Conservation (phyloP, 768 basidiomycete species). For the Pulveroboletus sp. region DNA sequence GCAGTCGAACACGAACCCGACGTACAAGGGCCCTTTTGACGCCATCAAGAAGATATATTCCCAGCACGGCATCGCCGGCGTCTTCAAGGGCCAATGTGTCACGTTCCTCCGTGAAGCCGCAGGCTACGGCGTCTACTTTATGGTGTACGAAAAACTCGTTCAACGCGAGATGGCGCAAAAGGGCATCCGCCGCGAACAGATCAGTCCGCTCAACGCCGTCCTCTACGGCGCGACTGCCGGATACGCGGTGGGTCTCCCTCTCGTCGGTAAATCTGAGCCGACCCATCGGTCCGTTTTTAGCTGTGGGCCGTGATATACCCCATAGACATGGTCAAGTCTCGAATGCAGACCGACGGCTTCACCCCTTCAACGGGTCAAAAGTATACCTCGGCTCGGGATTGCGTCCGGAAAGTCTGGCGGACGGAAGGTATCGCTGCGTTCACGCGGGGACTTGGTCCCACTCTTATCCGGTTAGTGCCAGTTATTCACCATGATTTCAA, state of each 20-base stretch:
- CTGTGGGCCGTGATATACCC: slow-evolving; percentile 93
- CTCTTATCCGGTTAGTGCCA: slow-evolving; percentile 72
- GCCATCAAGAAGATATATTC: slow-evolving; percentile 82
- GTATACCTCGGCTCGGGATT: slow-evolving; percentile 80
- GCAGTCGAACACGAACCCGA: slow-evolving; percentile 71
- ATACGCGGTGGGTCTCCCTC: slow-evolving; percentile 64
- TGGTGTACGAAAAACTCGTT: slow-evolving; percentile 88
- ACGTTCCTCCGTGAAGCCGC: slow-evolving; percentile 81
- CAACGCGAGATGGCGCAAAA: slow-evolving; percentile 79
- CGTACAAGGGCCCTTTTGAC: slow-evolving; percentile 82
- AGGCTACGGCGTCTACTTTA: slow-evolving; percentile 87
- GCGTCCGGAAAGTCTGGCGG: slow-evolving; percentile 76
- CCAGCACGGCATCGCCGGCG: slow-evolving; percentile 71
- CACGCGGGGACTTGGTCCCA: slow-evolving; percentile 86
- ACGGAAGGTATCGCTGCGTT: slow-evolving; percentile 84
- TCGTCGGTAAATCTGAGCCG: not conserved
- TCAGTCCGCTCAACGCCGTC: slow-evolving; percentile 72
- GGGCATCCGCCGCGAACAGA: slow-evolving; percentile 68
- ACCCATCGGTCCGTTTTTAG: slow-evolving; percentile 35
- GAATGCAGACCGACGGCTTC: slow-evolving; percentile 94
- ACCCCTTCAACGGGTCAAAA: slow-evolving; percentile 69
- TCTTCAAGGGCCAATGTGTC: slow-evolving; percentile 90
- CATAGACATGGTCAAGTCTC: slow-evolving; percentile 93
- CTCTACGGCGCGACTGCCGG: slow-evolving; percentile 91
- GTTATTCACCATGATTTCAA: slow-evolving; percentile 2